phyloP scores from a whole-genome alignment of 352 stramenopile species.

The Globisporangium nodosum region DNA sequence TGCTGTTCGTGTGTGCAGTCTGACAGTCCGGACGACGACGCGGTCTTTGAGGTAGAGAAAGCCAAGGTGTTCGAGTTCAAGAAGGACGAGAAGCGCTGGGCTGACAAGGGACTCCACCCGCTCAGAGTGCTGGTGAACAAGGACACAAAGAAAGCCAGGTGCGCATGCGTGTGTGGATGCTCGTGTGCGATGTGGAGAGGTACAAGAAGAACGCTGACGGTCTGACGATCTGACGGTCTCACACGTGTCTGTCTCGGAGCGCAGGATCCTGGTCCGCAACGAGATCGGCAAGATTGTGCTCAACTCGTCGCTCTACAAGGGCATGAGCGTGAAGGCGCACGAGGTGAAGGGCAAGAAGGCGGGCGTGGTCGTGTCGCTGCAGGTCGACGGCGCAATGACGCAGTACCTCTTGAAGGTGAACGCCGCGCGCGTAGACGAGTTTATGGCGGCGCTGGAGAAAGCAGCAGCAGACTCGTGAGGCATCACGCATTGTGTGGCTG shows the following conservation, averaged over 20 bases:
- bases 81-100: constrained; percentile 85
- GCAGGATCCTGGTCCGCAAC: constrained; percentile 75
- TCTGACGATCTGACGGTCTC: background rate
- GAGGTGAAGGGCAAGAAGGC: constrained; percentile 79
- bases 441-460: constrained; percentile 49
- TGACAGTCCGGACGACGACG: constrained; percentile 64
- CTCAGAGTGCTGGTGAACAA: constrained; percentile 80
- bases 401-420: constrained; percentile 81
- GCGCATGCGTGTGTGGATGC: constrained; percentile 1
- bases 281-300: constrained; percentile 86
- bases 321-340: constrained; percentile 50
- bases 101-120: constrained; percentile 77
- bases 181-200: background rate
- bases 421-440: constrained; percentile 50
- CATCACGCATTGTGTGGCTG: background rate
- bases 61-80: constrained; percentile 83
- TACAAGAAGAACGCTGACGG: no score
- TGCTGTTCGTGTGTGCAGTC: constrained; percentile 24
- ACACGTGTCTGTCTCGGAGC: background rate
- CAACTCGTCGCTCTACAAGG: constrained; percentile 80
- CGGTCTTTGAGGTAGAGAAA: constrained; percentile 71
- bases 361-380: constrained; percentile 57
- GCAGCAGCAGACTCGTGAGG: constrained; percentile 10
- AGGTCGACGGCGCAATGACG: constrained; percentile 47
- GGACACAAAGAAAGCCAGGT: constrained; percentile 57